phyloP scores from a whole-genome alignment of 2,329 filamentous ascomycete genomes.

The Escovopsis weberi region DNA sequence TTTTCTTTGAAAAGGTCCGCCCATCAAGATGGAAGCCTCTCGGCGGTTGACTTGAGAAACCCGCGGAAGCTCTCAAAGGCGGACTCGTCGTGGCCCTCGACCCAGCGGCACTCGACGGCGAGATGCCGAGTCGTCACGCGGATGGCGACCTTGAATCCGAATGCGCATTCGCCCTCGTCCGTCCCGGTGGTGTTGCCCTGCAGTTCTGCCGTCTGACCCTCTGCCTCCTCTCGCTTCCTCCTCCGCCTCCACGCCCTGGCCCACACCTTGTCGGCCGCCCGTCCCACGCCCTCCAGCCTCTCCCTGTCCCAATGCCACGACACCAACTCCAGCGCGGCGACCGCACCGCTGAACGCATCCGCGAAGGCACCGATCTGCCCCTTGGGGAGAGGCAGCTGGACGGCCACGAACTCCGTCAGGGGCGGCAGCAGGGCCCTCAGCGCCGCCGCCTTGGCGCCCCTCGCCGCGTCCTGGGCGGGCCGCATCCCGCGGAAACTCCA shows the following conservation, averaged over 20 bases:
- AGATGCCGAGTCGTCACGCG: conserved; percentile 26
- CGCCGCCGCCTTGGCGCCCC: conserved; percentile 26
- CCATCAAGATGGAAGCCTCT: conserved; percentile 1
- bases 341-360: conserved; percentile 24
- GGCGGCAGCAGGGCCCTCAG: conserved; percentile 31
- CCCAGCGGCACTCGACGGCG: conserved; percentile 40
- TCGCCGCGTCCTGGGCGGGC: conserved; percentile 35
- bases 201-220: conserved; percentile 1
- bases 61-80: conserved; percentile 82
- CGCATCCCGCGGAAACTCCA: conserved; percentile 69
- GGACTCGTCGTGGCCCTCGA: conserved; percentile 57
- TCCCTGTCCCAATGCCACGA: conserved; percentile 49
- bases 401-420: conserved; percentile 23
- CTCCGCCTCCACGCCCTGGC: conserved; percentile 56
- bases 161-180: conserved; percentile 20
- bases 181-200: conserved; percentile 4
- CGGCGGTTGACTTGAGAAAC: conserved; percentile 43
- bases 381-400: conserved; percentile 30
- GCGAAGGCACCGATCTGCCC: conserved; percentile 20
- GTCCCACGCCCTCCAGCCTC: conserved; percentile 42
- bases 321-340: conserved; percentile 42
- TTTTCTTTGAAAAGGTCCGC: no score
- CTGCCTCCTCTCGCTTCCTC: conserved; percentile 36
- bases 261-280: conserved; percentile 63
- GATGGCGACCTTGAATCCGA: conserved; percentile 46